Evolutionary conservation across 2,329 filamentous ascomycete species (phyloP).

Genomic region (Zymoseptoria tritici): DNA sequence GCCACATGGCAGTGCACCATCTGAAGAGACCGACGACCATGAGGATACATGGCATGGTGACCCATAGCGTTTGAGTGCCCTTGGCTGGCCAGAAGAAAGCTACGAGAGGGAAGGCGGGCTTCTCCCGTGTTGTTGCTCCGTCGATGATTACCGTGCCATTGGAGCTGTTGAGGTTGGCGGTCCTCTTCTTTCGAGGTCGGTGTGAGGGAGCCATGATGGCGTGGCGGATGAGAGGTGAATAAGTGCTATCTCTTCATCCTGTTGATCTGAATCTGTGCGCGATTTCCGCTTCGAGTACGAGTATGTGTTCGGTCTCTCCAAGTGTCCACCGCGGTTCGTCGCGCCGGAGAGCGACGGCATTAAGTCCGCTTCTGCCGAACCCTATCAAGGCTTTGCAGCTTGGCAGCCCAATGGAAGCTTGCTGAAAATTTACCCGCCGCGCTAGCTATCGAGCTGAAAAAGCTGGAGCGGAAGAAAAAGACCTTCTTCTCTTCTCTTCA

Average conservation of each 20-base stretch:
- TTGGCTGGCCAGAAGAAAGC: slow-evolving; percentile 93
- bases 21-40: slow-evolving; percentile 88
- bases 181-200: slow-evolving; percentile 36
- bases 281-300: too few species aligned
- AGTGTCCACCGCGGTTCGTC: too few species aligned
- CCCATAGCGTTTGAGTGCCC: slow-evolving; percentile 74
- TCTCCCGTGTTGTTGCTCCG: slow-evolving; percentile 37
- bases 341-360: too few species aligned
- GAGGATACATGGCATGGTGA: slow-evolving; percentile 76
- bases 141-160: slow-evolving; percentile 40
- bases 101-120: slow-evolving; percentile 78
- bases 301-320: too few species aligned
- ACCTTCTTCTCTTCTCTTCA: neutral
- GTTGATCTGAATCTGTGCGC: too few species aligned
- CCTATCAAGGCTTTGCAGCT: too few species aligned
- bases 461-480: neutral
- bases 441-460: too few species aligned
- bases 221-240: neutral
- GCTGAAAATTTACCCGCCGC: too few species aligned
- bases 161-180: slow-evolving; percentile 32
- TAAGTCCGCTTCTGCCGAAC: too few species aligned
- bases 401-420: too few species aligned
- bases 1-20: slow-evolving; percentile 89
- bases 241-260: slow-evolving; percentile 6
- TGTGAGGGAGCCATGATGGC: slow-evolving; percentile 21